A percentile compares a stretch with the other conserved stretches of the same genome.
Evolutionary conservation across 441 rosid species (phyloP).

Genomic region (Populus hybrid): DNA sequence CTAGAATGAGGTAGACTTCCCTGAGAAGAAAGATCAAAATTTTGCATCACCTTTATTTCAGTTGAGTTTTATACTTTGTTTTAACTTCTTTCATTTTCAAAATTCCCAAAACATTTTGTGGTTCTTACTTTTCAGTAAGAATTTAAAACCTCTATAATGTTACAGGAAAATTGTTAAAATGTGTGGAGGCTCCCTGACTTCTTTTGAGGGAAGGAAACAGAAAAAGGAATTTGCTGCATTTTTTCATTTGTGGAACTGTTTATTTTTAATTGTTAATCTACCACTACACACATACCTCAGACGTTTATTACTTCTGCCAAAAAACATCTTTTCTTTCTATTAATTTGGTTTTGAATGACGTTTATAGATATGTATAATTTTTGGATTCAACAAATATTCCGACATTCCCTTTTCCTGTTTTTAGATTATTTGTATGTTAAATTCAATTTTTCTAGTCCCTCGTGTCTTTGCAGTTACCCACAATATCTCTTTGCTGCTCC

Average conservation of each 20-base stretch:
- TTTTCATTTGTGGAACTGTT: background rate
- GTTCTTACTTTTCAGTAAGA: background rate
- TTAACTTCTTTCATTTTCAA: background rate
- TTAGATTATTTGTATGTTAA: background rate
- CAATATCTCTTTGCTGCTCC: background rate
- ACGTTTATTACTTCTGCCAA: background rate
- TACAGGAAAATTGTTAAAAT: background rate
- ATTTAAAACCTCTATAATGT: background rate
- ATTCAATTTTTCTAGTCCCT: background rate
- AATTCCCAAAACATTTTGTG: background rate
- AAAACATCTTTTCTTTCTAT: background rate
- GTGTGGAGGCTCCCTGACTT: background rate
- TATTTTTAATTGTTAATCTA: background rate
- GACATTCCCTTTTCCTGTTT: background rate
- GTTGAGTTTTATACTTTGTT: background rate
- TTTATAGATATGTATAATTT: background rate
- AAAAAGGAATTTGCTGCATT: background rate
- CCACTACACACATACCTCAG: background rate
- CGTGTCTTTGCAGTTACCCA: slow-evolving; percentile 10
- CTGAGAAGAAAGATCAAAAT: background rate
- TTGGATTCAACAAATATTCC: background rate
- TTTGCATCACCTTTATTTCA: background rate
- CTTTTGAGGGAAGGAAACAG: background rate
- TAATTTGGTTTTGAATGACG: background rate
- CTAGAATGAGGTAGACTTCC: background rate